Base-by-base conservation (phyloP, 2,329 filamentous ascomycete genomes). In the Neofusicoccum ribis region DNA sequence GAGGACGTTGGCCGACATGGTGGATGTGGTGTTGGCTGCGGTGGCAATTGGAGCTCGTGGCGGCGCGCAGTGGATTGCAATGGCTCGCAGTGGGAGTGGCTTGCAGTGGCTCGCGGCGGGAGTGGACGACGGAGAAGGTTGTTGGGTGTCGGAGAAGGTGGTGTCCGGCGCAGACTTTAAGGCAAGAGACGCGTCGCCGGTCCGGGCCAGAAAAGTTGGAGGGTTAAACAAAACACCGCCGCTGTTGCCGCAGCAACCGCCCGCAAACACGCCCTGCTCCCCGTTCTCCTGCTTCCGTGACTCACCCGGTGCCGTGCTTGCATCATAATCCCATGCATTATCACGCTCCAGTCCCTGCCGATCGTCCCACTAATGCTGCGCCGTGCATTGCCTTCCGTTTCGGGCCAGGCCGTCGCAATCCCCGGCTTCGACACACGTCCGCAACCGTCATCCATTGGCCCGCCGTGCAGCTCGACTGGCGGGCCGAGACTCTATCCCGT, bases 1-100 rank as follows among this genome's bases (percentile, higher is more conserved):
- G 78, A 92, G 88, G 70, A 89, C 80, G 78, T 83, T 86, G 77
- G 78, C 68, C 67, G 85, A 85, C 86, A 89, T 89, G 70, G 68
- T 36, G 37, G 20, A 17, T 62, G 27, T 7, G 49, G 27, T 56
- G 6, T 17, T 66, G 31, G 39, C 36, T 23, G 27, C 44, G 14
- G 50, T n/a, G 27, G 12, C 23, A 15, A 39, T 23, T 50, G 17
- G 50, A 47, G 56, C 31, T 46, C 11, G 52, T 20, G 52, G 36
- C 15, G 17, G 36, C 20, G 11, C n/a, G 50, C 17, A 44, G 47
- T 11, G 20, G 60, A 44, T 44, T 63, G 47, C 17, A 39, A 44
- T 54, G 60, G 27, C n/a, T 23, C 23, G 23, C 23, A 23, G 23
- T 23, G 23, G 23, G 23, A 44, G 47, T 11, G 20, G 60, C 36